A percentile compares a stretch with the other conserved stretches of the same genome.
These are phyloP conservation scores for Physcomitrium patens DNA, from an alignment of 225 moss, liverwort and hornwort genomes.

Conservation along the genomic window DNA sequence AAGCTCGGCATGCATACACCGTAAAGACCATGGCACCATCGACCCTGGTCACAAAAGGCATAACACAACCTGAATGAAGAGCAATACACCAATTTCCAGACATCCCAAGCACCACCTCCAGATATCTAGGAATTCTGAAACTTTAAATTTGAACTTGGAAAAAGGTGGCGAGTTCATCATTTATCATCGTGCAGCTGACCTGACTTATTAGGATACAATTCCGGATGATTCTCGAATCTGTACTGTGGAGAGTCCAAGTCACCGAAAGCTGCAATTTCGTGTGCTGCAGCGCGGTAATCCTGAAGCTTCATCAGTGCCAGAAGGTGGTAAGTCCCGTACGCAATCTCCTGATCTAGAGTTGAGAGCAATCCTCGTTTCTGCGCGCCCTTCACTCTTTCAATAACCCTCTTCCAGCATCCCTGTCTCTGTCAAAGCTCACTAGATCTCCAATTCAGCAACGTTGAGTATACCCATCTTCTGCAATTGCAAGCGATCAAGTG, in stretches of 20 bases:
- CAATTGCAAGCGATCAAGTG: neutral
- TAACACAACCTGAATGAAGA: neutral
- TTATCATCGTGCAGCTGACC: conserved; percentile 17
- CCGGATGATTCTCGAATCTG: conserved; percentile 65
- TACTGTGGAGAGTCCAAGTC: conserved; percentile 74
- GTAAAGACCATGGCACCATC: conserved; percentile 92
- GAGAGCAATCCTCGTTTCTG: conserved; percentile 57
- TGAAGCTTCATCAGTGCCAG: conserved; percentile 91
- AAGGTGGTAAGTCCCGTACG: conserved; percentile 74
- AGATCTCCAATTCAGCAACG: conserved; percentile 41
- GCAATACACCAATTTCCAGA: too few relatives aligned
- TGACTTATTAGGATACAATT: conserved; percentile 44
- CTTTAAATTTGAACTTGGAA: neutral
- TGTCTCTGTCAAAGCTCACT: conserved; percentile 71
- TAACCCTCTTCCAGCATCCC: conserved; percentile 84
- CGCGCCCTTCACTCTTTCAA: conserved; percentile 78
- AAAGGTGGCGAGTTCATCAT: neutral
- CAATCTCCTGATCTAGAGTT: conserved; percentile 72
- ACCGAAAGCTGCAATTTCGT: conserved; percentile 73
- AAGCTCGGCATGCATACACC: conserved; percentile 92
- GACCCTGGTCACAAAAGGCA: conserved; percentile 59
- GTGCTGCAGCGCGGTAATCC: conserved; percentile 68
- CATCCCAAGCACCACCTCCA: neutral
- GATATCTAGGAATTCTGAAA: neutral
- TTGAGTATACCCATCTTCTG: neutral